A percentile compares a stretch with the other conserved stretches of the same genome.
Conservation (phyloP, 2,329 filamentous ascomycete species). For the Fusarium papillatum region DNA sequence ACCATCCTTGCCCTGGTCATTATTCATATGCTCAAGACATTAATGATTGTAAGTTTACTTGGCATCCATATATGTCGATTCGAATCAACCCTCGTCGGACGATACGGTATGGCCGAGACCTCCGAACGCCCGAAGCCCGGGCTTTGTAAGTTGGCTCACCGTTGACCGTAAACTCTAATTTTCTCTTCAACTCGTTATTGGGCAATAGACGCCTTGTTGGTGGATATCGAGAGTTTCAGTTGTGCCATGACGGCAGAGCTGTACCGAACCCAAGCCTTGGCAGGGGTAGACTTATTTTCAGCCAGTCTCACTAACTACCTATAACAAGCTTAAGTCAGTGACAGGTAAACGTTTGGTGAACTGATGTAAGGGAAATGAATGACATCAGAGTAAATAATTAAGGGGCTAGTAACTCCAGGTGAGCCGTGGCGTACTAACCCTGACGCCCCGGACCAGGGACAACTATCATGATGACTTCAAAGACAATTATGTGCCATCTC, state of each 20-base stretch:
- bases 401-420: not conserved
- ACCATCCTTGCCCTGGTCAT: not conserved
- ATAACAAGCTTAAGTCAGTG: not conserved
- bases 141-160: not conserved
- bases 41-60: not conserved
- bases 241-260: not conserved
- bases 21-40: not conserved
- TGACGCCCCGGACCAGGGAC: not conserved
- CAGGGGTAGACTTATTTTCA: not conserved
- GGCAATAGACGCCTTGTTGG: not conserved
- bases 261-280: not conserved
- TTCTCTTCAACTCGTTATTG: not conserved
- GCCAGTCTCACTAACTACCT: not conserved
- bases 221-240: slow-evolving; percentile 1
- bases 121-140: not conserved
- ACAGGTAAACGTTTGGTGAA: not conserved
- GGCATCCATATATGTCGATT: not conserved
- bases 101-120: not conserved
- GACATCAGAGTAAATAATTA: not conserved
- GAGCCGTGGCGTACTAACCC: not conserved
- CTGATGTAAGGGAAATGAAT: not conserved
- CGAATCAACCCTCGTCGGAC: not conserved
- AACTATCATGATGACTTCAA: not conserved
- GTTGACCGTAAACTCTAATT: not conserved
- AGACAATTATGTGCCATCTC: not conserved